Base-by-base conservation (phyloP, 2,329 filamentous ascomycete species). In the Sclerotiophoma versabilis region DNA sequence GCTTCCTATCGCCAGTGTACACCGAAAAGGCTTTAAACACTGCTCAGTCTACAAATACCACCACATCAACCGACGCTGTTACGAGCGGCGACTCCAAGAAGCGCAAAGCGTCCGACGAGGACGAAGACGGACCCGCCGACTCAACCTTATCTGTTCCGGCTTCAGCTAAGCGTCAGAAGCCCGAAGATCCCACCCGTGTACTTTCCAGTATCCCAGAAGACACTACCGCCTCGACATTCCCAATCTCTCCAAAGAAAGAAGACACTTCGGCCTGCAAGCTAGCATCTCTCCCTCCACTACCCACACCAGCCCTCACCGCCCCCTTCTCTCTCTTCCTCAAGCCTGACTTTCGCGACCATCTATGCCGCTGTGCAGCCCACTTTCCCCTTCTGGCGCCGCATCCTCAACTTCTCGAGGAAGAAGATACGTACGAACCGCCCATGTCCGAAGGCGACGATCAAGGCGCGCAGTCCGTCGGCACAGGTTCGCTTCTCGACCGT, bases 341-440 rank as follows among this genome's bases (percentile, higher is more conserved):
- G 54, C 82, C 88, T 47, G 81, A 86, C 66, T 98, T 98, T 80
- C 90, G 93, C 64, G 83, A 89, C 33, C 81, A 88, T 55, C 79
- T 99, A 65, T 99, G 95, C 79, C 91, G 83, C 69, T 99, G 95
- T 76, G 73, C 84, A 14, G 77, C 82, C n/a, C 97, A 93, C 79
- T 96, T 91, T 76, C 86, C 87, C 1, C 78, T 84, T 11, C 84
- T 98, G 1, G 80, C 85, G 49, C 77, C 80, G 0, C 87, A 96
- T 71, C 85, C 87, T 0, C 90, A 96, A 69, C 88, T 99, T 10
- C 86, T 96, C 9, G 93, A 98, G 69, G 92, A 96, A 75, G 95
- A 99, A 80, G 92, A 96, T 27, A 87, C 87, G 1, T 99, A 99
- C 75, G 92, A 97, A 68, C 95, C 93, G 0, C 92, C 93, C 1